Base-by-base conservation (phyloP, 1,139 yeast species). In the Candida freyschussii region DNA sequence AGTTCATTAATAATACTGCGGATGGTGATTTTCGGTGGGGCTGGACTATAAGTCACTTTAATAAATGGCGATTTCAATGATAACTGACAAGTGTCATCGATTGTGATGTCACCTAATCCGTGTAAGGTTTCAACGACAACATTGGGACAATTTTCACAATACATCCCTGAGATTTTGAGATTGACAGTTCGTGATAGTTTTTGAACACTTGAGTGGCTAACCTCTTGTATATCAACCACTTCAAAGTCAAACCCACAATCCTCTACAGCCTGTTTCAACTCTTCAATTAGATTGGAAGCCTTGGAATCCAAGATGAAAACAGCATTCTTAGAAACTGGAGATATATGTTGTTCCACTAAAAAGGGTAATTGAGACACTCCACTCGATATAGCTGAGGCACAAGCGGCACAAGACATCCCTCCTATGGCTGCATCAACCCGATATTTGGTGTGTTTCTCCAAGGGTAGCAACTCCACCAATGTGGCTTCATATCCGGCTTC, bases 361-460 rank as follows among this genome's bases (percentile, higher is more conserved):
- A 72, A 77, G 1, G 75, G 72, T 23, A 78, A 56, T 6, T 64
- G 69, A 6, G 62, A 50, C 2, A 75, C 71, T 1, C 77, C 72
- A 13, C 64, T 56, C 8, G 61, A 57, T 20, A 82, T 74, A 0
- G 86, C 62, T 30, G 65, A 65, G 1, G 76, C 75, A 54, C 93
- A 82, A 0, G 86, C 75, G 6, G 83, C 76, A 59, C 91, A 82
- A 0, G 87, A 75, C 57, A 82, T 80, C 5, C 91, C 91, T 4
- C 80, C 83, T 31, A 82, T 72, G 0, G 75, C 58, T 2, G 85
- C 86, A 7, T 66, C 62, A 7, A 79, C 69, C 46, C 68, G 71
- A 41, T 65, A 69, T 39, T 65, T 45, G 6, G 38, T 28, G 3
- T 72, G 59, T 27, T 71, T 60, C 24, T 65, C 67, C 4, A 78